Base-by-base conservation (phyloP, 2,329 filamentous ascomycete genomes). In the Xylaria sp. region DNA sequence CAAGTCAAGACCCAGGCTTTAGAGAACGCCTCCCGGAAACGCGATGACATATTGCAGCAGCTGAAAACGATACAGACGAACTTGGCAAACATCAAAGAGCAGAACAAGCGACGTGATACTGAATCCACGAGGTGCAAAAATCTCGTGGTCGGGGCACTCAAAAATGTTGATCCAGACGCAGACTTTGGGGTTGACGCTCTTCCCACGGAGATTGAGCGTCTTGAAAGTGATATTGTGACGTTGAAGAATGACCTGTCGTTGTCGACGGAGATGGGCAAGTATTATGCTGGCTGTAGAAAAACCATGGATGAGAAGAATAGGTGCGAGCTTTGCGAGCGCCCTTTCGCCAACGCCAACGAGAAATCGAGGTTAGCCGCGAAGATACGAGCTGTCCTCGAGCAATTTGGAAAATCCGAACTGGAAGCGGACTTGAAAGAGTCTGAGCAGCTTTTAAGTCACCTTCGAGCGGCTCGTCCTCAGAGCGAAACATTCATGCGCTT, bases 401-500 rank as follows among this genome's bases (percentile, higher is more conserved):
- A 87, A 35, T 84, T 87, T 58, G 83, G 87, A 43, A 85, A 91
- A 55, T 79, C 87, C 42, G 83, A 87, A 54, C 76, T 87, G 3
- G 84, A 92, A 64, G 82, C 84, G 25, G 83, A 89, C 9, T 77
- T 91, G n/a, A 82, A 85, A 46, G 78, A 80, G 37, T 66, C 74
- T 7, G 78, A 82, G 60, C 74, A 76, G 37, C 80, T 84, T 35
- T 76, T 92, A 7, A 82, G 86, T 53, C 82, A 79, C 54, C 83
- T 92, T 43, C 85, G 87, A 57, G 84, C 82, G 7, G 89, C 87
- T 23, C 85, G 87, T 33, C 82, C 87, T 3, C 84, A 88, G 62
- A 92, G 91, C 71, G 92, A 97, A 62, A 87, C 87, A 0, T 94
- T 91, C 78, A 80, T 86, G 61, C 87, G 91, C 46, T 78, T 96